phyloP scores from a whole-genome alignment of 345 rosid genomes.

The Salix brachista region DNA sequence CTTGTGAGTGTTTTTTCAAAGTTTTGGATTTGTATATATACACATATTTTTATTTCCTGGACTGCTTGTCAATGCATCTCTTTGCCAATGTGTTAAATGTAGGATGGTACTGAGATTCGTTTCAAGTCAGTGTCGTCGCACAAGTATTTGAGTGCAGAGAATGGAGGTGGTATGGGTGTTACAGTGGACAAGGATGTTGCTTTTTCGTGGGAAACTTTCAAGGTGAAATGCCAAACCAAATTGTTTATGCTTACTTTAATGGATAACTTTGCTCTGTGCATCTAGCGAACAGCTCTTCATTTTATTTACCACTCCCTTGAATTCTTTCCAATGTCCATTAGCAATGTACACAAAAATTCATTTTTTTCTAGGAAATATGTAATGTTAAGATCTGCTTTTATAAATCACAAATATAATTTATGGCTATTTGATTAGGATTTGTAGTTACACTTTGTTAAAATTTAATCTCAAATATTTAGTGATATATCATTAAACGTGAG shows the following conservation, averaged over 20 bases:
- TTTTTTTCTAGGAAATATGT: background rate
- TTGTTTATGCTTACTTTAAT: background rate
- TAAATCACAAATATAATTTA: background rate
- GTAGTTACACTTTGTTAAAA: no score
- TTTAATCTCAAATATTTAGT: background rate
- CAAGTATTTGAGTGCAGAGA: constrained; percentile 57
- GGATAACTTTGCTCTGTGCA: no score
- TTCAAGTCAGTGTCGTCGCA: constrained; percentile 53
- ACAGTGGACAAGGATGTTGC: constrained; percentile 51
- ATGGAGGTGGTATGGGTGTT: constrained; percentile 60
- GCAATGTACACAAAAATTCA: background rate
- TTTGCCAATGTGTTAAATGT: constrained; percentile 15
- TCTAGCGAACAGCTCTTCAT: no score
- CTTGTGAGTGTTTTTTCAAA: constrained; percentile 41
- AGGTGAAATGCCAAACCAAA: constrained; percentile 34
- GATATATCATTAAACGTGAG: background rate
- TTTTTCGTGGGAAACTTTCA: constrained; percentile 68
- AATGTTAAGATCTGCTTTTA: background rate
- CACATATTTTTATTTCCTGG: background rate
- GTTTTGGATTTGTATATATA: background rate
- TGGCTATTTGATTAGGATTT: background rate
- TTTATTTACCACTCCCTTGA: background rate
- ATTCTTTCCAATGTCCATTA: background rate
- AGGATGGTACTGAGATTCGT: constrained; percentile 73
- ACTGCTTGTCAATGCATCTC: constrained; percentile 4